Conservation (phyloP, 805 yeast genomes). For the Maudiozyma pseudohumilis region DNA sequence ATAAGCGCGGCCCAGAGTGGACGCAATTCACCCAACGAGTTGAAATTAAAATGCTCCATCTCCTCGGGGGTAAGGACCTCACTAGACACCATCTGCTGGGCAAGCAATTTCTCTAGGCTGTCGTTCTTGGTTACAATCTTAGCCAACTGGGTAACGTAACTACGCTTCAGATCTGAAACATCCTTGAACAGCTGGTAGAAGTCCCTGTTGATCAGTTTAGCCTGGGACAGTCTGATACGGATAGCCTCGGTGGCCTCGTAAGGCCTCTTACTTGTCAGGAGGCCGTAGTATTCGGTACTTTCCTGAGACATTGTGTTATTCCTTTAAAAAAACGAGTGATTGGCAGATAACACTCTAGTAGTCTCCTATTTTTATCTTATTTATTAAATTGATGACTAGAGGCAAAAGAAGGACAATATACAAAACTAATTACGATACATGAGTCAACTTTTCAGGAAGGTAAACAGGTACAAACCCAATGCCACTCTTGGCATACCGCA, state of each 20-base stretch:
- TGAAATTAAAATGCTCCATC: constrained; percentile 39
- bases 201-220: constrained; percentile 46
- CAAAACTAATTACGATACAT: too few relatives aligned
- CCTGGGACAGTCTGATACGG: constrained; percentile 45
- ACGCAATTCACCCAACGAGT: constrained; percentile 37
- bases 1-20: constrained; percentile 38
- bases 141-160: constrained; percentile 40
- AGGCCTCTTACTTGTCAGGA: constrained; percentile 35
- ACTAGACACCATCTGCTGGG: constrained; percentile 28
- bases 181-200: constrained; percentile 53
- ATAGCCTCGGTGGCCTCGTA: constrained; percentile 51
- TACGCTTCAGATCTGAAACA: constrained; percentile 38
- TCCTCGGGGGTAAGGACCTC: constrained; percentile 36
- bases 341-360: too few relatives aligned
- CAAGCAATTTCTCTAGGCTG: constrained; percentile 29
- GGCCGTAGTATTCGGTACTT: constrained; percentile 33
- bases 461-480: too few relatives aligned
- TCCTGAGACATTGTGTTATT: constrained; percentile 16
- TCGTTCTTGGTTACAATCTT: constrained; percentile 25
- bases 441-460: too few relatives aligned
- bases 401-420: too few relatives aligned
- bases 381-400: too few relatives aligned
- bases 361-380: too few relatives aligned
- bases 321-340: too few relatives aligned
- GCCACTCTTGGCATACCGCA: too few relatives aligned